Evolutionary conservation across 2,329 filamentous ascomycete genomes (phyloP).

Genomic region (Diaporthe batatas): DNA sequence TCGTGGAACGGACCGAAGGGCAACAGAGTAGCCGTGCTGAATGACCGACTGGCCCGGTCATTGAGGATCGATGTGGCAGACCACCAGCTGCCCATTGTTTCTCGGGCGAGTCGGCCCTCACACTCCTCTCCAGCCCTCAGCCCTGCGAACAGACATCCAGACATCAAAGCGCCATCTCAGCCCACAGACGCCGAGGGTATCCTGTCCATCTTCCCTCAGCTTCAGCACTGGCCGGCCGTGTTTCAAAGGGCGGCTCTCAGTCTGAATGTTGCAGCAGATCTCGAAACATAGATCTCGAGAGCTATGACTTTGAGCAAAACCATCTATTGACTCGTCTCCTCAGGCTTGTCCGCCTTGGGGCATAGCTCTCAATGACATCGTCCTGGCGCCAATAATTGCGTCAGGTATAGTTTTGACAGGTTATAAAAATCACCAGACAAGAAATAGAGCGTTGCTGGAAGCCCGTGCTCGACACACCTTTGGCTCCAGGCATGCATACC

Average conservation of each 20-base stretch:
- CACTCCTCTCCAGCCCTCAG: constrained; percentile 20
- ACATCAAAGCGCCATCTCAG: constrained; percentile 37
- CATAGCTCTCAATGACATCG: background rate
- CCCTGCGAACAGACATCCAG: constrained; percentile 38
- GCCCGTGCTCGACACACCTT: constrained; percentile 7
- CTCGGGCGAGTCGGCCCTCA: constrained; percentile 27
- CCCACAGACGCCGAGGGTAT: constrained; percentile 37
- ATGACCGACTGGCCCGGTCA: constrained; percentile 20
- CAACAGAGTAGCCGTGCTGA: constrained; percentile 5
- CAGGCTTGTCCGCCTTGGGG: constrained; percentile 3
- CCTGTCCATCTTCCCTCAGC: constrained; percentile 17
- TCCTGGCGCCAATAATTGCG: background rate
- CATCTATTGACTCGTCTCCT: constrained; percentile 21
- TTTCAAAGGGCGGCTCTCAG: constrained; percentile 30
- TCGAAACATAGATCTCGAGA: constrained; percentile 31
- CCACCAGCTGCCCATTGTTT: constrained; percentile 36
- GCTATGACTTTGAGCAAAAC: constrained; percentile 23
- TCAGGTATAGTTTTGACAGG: background rate
- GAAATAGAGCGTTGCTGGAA: background rate
- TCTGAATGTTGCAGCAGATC: constrained; percentile 25
- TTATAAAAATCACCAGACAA: background rate
- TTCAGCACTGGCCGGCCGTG: constrained; percentile 35
- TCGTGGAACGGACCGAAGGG: constrained; percentile 37
- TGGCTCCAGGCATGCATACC: background rate
- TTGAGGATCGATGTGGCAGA: constrained; percentile 31